phyloP scores from a whole-genome alignment of 192 early-diverging fungal genomes.

The Entomortierella chlamydospora region DNA sequence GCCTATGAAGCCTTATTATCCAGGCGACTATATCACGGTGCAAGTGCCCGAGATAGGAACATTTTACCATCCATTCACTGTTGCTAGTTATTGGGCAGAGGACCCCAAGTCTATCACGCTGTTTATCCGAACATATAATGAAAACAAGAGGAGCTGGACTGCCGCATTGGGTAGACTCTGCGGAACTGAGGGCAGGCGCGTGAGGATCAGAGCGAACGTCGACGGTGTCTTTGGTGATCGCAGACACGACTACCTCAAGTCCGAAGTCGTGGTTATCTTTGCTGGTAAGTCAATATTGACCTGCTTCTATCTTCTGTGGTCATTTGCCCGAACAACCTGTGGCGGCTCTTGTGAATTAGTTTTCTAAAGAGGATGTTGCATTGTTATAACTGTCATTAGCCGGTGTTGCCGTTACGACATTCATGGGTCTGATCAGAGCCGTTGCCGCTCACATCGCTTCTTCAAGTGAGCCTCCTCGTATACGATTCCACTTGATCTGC shows the following conservation, averaged over 20 bases:
- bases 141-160: constrained; percentile 38
- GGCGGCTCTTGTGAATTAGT: too few relatives aligned
- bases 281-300: constrained; percentile 49
- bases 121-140: constrained; percentile 38
- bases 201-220: constrained; percentile 27
- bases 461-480: constrained; percentile 31
- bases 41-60: constrained; percentile 37
- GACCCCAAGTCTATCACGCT: constrained; percentile 34
- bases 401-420: constrained; percentile 48
- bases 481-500: constrained; percentile 45
- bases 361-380: too few relatives aligned
- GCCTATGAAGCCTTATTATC: constrained; percentile 55
- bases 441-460: constrained; percentile 47
- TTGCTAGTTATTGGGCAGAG: constrained; percentile 49
- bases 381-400: constrained; percentile 18
- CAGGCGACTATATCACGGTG: constrained; percentile 48
- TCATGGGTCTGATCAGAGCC: constrained; percentile 50
- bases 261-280: constrained; percentile 40
- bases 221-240: constrained; percentile 55
- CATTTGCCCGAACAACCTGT: too few relatives aligned
- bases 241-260: constrained; percentile 49
- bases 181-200: constrained; percentile 34
- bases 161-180: constrained; percentile 26
- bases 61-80: constrained; percentile 43
- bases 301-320: too few relatives aligned